Conservation (phyloP, 495 filamentous ascomycete genomes). For the Melanomma pulvis-pyrius region DNA sequence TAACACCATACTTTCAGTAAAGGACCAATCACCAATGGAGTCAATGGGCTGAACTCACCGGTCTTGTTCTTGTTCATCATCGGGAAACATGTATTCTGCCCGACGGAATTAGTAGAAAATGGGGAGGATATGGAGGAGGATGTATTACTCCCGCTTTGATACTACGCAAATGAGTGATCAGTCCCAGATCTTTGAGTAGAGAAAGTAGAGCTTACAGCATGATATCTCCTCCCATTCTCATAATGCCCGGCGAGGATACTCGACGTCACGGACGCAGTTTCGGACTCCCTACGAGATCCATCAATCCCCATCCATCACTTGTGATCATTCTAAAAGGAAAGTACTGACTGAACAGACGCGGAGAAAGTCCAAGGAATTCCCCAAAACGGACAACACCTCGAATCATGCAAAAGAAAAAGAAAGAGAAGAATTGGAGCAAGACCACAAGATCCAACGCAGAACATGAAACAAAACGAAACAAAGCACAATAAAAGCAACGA, state of each 20-base stretch:
- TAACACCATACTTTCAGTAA: no score
- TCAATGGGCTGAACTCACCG: no score
- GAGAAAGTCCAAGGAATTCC: no score
- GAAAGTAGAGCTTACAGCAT: background rate
- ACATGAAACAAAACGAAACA: background rate
- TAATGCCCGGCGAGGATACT: background rate
- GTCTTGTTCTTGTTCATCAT: conserved; percentile 16
- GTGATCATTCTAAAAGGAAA: no score
- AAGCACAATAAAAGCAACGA: no score
- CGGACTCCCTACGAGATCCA: background rate
- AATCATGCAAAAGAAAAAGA: no score
- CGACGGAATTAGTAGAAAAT: background rate
- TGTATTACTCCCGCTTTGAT: conserved; percentile 1
- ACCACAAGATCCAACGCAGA: background rate
- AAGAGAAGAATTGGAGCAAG: no score
- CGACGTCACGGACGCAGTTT: background rate
- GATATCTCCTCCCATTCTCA: background rate
- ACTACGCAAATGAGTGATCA: background rate
- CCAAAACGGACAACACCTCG: no score
- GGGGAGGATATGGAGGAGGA: background rate
- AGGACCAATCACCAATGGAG: background rate
- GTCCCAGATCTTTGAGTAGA: background rate
- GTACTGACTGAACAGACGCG: no score
- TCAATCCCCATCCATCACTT: background rate
- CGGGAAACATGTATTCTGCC: conserved; percentile 10